phyloP scores from a whole-genome alignment of 192 early-diverging fungal genomes.

The Spizellomyces sp. region DNA sequence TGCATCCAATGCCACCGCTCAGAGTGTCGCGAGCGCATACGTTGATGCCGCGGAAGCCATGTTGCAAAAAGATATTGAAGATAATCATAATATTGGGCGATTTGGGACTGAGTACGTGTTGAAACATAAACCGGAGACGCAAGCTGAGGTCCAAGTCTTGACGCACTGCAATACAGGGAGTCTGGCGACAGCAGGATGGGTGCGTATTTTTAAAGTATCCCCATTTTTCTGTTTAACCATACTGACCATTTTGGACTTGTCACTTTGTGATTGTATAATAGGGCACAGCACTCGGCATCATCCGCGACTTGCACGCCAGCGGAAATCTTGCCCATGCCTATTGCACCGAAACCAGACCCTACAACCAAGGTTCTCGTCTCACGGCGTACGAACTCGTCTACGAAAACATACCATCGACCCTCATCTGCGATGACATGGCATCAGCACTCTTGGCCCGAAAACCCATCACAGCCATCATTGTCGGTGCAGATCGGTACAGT shows the following conservation, averaged over 20 bases:
- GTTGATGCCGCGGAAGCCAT: constrained; percentile 77
- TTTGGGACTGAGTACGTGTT: constrained; percentile 79
- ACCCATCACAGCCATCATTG: constrained; percentile 80
- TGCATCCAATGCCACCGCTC: constrained; percentile 22
- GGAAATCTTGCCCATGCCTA: constrained; percentile 73
- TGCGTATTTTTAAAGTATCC: constrained; percentile 35
- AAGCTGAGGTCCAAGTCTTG: constrained; percentile 56
- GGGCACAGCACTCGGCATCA: constrained; percentile 95
- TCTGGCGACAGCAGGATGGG: constrained; percentile 67
- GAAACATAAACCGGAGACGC: constrained; percentile 24
- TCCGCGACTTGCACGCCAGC: constrained; percentile 69
- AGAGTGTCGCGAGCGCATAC: constrained; percentile 62
- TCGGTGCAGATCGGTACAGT: constrained; percentile 85
- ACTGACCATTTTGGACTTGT: no score
- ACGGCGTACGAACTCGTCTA: constrained; percentile 93
- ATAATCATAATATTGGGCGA: constrained; percentile 85
- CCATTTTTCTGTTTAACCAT: no score
- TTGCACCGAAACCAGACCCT: constrained; percentile 96
- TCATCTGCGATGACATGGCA: constrained; percentile 91
- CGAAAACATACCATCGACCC: constrained; percentile 89
- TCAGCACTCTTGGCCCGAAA: constrained; percentile 74
- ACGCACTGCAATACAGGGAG: constrained; percentile 97
- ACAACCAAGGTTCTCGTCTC: constrained; percentile 95
- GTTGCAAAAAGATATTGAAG: constrained; percentile 81
- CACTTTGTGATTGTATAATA: constrained; percentile 16